Conservation (phyloP, 768 basidiomycete species). For the Ramaria sp. region DNA sequence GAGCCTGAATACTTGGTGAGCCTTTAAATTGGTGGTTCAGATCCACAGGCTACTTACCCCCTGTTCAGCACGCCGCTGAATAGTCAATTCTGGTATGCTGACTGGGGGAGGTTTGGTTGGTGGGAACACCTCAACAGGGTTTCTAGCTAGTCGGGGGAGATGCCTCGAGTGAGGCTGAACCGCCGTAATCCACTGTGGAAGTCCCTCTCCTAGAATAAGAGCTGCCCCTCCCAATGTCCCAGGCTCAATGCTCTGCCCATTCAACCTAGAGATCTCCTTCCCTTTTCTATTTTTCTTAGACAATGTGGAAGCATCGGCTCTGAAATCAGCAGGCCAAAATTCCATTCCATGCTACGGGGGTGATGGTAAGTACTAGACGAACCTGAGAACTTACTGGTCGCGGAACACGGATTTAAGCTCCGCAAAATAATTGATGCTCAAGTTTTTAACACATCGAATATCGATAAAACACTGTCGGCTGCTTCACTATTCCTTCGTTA, state of each 20-base stretch:
- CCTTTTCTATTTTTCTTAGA: slow-evolving; percentile 23
- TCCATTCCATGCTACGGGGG: slow-evolving; percentile 52
- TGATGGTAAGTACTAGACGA: background rate
- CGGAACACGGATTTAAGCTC: slow-evolving; percentile 1
- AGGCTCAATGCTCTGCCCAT: slow-evolving; percentile 26
- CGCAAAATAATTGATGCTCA: background rate
- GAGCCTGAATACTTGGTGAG: slow-evolving; percentile 35
- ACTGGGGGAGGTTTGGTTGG: slow-evolving; percentile 34
- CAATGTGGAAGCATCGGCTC: slow-evolving; percentile 15
- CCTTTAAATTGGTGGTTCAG: background rate
- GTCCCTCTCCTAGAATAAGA: slow-evolving; percentile 32
- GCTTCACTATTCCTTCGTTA: background rate
- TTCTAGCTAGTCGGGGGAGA: slow-evolving; percentile 22
- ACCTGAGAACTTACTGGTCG: background rate
- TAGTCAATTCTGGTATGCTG: slow-evolving; percentile 20
- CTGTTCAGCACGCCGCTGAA: slow-evolving; percentile 49
- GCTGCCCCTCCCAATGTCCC: slow-evolving; percentile 48
- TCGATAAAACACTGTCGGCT: background rate
- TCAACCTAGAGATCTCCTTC: slow-evolving; percentile 13
- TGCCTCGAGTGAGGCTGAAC: slow-evolving; percentile 17
- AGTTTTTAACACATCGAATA: background rate
- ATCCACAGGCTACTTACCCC: slow-evolving; percentile 33
- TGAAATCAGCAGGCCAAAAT: slow-evolving; percentile 52
- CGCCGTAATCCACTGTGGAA: slow-evolving; percentile 35
- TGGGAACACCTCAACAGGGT: slow-evolving; percentile 42